phyloP scores from a whole-genome alignment of 805 yeast genomes.

The Hanseniaspora mollemarum region DNA sequence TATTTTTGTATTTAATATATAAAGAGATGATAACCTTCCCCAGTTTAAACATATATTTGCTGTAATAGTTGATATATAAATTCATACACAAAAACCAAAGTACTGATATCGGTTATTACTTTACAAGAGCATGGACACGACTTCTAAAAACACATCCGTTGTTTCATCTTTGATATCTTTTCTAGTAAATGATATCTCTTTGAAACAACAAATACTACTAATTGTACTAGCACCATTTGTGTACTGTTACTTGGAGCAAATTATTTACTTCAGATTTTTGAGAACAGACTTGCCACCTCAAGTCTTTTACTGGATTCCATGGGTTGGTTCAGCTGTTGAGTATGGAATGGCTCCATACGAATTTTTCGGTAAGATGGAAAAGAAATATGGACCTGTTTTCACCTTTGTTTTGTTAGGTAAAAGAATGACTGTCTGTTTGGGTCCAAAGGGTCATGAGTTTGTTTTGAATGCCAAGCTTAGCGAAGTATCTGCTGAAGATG shows the following conservation, averaged over 20 bases:
- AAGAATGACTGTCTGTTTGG: slow-evolving; percentile 88
- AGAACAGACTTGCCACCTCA: slow-evolving; percentile 78
- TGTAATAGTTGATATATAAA: too few relatives aligned
- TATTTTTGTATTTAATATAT: too few relatives aligned
- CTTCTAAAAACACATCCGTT: neutral
- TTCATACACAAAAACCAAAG: neutral
- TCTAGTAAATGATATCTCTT: neutral
- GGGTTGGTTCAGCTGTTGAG: slow-evolving; percentile 82
- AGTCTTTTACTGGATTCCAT: slow-evolving; percentile 86
- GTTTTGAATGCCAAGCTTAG: slow-evolving; percentile 79
- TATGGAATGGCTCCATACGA: slow-evolving; percentile 92
- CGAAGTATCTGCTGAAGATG: slow-evolving; percentile 93
- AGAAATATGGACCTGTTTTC: slow-evolving; percentile 84
- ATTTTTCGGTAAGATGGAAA: slow-evolving; percentile 67
- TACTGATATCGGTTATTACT: too few relatives aligned
- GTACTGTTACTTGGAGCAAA: slow-evolving; percentile 55
- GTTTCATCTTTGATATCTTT: slow-evolving; percentile 5
- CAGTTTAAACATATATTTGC: too few relatives aligned
- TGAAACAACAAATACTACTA: slow-evolving; percentile 29
- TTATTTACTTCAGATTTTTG: slow-evolving; percentile 42
- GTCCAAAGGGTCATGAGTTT: slow-evolving; percentile 96
- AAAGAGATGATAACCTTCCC: too few relatives aligned
- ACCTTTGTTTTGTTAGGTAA: slow-evolving; percentile 82
- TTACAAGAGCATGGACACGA: neutral
- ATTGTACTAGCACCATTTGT: slow-evolving; percentile 42